These are phyloP conservation scores for Sporothrix humicola DNA, from an alignment of 2,329 filamentous ascomycete species.

Conservation along the genomic window DNA sequence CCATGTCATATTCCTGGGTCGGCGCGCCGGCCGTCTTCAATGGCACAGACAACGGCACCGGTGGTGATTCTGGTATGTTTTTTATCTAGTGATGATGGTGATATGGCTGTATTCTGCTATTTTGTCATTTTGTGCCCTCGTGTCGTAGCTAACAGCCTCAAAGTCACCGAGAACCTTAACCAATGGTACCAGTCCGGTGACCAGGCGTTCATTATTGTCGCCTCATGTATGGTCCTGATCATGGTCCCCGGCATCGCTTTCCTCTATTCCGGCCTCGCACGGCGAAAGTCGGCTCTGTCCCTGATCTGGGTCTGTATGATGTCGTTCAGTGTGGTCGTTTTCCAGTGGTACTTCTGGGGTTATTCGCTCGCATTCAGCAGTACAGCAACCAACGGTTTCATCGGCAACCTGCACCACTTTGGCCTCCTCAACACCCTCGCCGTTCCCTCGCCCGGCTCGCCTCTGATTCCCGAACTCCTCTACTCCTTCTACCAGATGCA, in stretches of 20 bases:
- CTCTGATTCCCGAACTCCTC: conserved; percentile 84
- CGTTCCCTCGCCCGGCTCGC: conserved; percentile 83
- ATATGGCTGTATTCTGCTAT: too few relatives aligned
- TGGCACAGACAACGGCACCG: conserved; percentile 66
- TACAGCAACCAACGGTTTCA: conserved; percentile 83
- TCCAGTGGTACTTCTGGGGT: conserved; percentile 99
- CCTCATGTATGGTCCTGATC: conserved; percentile 89
- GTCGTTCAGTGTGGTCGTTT: conserved; percentile 85
- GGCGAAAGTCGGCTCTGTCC: conserved; percentile 94
- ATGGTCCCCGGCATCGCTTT: conserved; percentile 98
- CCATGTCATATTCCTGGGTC: conserved; percentile 66
- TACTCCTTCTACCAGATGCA: conserved; percentile 99
- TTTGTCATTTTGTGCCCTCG: not conserved
- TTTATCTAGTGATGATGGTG: not conserved
- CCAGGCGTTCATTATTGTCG: conserved; percentile 89
- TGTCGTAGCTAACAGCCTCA: conserved; percentile 23
- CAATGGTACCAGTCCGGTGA: conserved; percentile 94
- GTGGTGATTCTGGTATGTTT: conserved; percentile 78
- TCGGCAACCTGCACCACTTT: conserved; percentile 88
- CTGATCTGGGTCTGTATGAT: conserved; percentile 98
- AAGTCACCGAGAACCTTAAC: conserved; percentile 86
- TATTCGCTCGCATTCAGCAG: conserved; percentile 92
- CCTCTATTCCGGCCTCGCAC: conserved; percentile 95
- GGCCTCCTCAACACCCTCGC: conserved; percentile 85
- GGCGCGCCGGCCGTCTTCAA: conserved; percentile 66